These are phyloP conservation scores for Mycena galericulata DNA, from an alignment of 768 basidiomycete genomes.

Conservation along the genomic window DNA sequence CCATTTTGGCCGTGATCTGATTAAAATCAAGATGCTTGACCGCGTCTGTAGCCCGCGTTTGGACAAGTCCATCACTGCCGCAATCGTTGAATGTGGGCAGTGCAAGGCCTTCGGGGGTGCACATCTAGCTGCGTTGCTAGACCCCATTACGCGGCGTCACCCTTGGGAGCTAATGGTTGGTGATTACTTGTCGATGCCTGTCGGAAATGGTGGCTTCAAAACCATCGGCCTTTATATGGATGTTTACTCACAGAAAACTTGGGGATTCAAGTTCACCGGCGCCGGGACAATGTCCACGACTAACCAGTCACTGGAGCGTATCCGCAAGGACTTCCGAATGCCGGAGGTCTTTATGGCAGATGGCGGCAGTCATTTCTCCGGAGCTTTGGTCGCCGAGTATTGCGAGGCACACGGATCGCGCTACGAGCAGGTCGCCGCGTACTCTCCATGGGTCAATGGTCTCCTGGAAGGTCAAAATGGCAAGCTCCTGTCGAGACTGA, in stretches of 20 bases:
- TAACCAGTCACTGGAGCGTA: conserved; percentile 17
- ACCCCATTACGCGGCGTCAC: conserved; percentile 22
- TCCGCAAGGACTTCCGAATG: conserved; percentile 7
- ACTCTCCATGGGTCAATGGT: conserved; percentile 47
- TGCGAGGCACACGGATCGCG: conserved; percentile 4
- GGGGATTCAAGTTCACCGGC: conserved; percentile 20
- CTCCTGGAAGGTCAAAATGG: conserved; percentile 44
- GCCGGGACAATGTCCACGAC: conserved; percentile 14
- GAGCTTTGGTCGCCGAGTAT: background rate
- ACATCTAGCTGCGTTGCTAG: conserved; percentile 9
- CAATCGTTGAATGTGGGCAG: conserved; percentile 40
- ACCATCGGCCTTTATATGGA: conserved; percentile 20
- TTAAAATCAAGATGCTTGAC: conserved; percentile 47
- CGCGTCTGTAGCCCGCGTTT: conserved; percentile 42
- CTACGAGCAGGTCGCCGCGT: conserved; percentile 29
- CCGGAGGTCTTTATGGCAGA: conserved; percentile 29
- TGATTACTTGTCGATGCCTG: conserved; percentile 22
- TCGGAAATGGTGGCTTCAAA: conserved; percentile 25
- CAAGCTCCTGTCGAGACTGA: conserved; percentile 33
- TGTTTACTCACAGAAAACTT: conserved; percentile 20
- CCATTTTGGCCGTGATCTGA: conserved; percentile 49
- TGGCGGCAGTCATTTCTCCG: conserved; percentile 1
- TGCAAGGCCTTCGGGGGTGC: conserved; percentile 31
- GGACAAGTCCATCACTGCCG: conserved; percentile 40
- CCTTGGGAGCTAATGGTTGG: conserved; percentile 25